Base-by-base conservation (phyloP, 257 asterid genomes). In the Ophiorrhiza pumila region DNA sequence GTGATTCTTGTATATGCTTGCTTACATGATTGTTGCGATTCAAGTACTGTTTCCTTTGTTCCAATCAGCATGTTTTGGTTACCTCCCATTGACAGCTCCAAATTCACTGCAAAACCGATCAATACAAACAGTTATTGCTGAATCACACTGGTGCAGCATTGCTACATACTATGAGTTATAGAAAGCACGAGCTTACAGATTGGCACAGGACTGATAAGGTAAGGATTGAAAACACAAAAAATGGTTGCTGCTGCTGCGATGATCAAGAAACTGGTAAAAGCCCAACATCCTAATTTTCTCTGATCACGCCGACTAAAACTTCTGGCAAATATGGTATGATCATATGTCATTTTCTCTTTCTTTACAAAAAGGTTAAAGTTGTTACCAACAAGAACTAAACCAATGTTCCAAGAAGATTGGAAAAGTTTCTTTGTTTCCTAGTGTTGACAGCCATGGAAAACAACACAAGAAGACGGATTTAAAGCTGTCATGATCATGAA, bases 291-390 rank as follows among this genome's bases (percentile, higher is more conserved):
- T 41, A 88, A 46, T 37, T 66, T 86, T 72, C 76, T 77, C 47
- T 78, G 81, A 75, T 84, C 85, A 23, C 73, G 64, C 37, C 42
- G 66, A 60, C 85, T 82, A 65, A 83, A 80, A n/a, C 80, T 87
- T 37, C 82, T 82, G 0, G 46, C 77, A 31, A 80, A 65, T 20
- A 85, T 75, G 39, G 80, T 69, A 35, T 27, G n/a, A 45, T 86
- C 80, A 8, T 72, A 67, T 42, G 59, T 74, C 87, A 80, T 82
- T 34, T 75, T 42, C 41, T 60, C 60, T 69, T 60, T 43, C 27
- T 39, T 18, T 31, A 18, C 67, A 18, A 32, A 18, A 60, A n/a
- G n/a, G 1, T 0, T 46, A 25, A 64, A 39, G n/a, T n/a, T 9
- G 0, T 64, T 2, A 53, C 1, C 22, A 43, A 29, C 12, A 42